Base-by-base conservation (phyloP, 1,284 basidiomycete genomes). In the Fomitopsis betulina region DNA sequence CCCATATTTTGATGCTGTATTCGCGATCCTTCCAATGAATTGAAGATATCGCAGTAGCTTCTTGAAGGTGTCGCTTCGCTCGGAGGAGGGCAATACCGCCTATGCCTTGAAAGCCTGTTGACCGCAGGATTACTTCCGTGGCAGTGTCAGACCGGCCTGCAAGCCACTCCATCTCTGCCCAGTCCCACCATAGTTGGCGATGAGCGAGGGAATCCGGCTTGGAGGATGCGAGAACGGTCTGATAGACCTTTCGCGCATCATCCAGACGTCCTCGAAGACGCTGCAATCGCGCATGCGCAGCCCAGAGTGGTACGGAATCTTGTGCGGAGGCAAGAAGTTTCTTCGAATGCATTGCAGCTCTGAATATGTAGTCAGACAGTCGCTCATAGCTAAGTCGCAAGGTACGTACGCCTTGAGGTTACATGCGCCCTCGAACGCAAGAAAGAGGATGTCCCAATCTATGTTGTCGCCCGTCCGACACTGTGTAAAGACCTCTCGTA, bases 91-190 rank as follows among this genome's bases (percentile, higher is more conserved):
- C 76, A 57, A 87, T 73, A 0, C 82, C 80, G 6, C 81, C 77
- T 8, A 73, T 68, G 25, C 81, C 81, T 57, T 82, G 74, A 32
- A 84, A 74, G 4, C 78, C 80, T 12, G 77, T 80, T 17, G 84
- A 78, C n/a, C 74, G 79, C 50, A 86, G 67, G 37, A 86, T 75
- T 43, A 87, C 75, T 42, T 77, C 72, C 27, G 84, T 68, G 12
- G 85, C 80, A 38, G 77, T 76, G 40, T 82, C 79, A 19, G 73
- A 64, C 35, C 79, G 67, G 0, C 82, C 80, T 12, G 77, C 73
- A n/a, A 91, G 72, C 88, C 88, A 94, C 71, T 96, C 94, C 82
- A 95, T 83, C 68, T 94, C 89, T 0, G 89, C 91, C 93, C 93
- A 97, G 53, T 89, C 85, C 76, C 88, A 91, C 89, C 91, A 95